Base-by-base conservation (phyloP, 495 filamentous ascomycete genomes). In the Penicillium bialowiezense region DNA sequence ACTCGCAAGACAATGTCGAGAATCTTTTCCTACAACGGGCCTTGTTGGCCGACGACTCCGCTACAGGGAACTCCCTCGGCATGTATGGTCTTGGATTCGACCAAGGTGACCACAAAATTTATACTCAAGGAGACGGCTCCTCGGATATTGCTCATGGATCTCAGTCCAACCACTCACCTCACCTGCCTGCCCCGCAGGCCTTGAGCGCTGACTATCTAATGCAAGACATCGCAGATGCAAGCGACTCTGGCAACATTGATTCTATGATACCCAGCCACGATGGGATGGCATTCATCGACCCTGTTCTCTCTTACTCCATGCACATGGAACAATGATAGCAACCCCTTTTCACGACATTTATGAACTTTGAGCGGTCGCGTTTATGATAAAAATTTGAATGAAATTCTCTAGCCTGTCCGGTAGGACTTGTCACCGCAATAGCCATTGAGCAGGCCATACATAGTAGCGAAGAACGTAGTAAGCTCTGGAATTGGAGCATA, bases 1-100 rank as follows among this genome's bases (percentile, higher is more conserved):
- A 72, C 46, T 44, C 62, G 7, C 76, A 80, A 36, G 69, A 76
- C 20, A 71, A 80, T n/a, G 73, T 82, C 33, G 67, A 76, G 12
- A 66, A 70, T 18, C 45, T 75, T n/a, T 74, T 75, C 49, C 63
- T 68, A 55, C 66, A 70, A 46, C 63, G 72, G 19, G 71, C 71
- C 3, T 52, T 73, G 13, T 50, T 74, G 18, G 53, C 63, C 8
- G 68, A 72, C 15, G 56, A 61, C 14, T 50, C 52, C 24, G 48
- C 60, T 13, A 58, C 59, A 3, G 60, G 58, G 7, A 70, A 65
- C 44, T 36, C 68, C 7, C 57, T 73, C 23, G 71, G 71, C 3
- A 72, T 76, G 8, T 74, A 74, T 43, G 72, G 72, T n/a, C 63
- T 74, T 20, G 71, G 70, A 33, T 63, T 71, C 39, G 71, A 73